These are phyloP conservation scores for Pseudocercospora eumusae DNA, from an alignment of 2,329 filamentous ascomycete genomes.

Conservation along the genomic window DNA sequence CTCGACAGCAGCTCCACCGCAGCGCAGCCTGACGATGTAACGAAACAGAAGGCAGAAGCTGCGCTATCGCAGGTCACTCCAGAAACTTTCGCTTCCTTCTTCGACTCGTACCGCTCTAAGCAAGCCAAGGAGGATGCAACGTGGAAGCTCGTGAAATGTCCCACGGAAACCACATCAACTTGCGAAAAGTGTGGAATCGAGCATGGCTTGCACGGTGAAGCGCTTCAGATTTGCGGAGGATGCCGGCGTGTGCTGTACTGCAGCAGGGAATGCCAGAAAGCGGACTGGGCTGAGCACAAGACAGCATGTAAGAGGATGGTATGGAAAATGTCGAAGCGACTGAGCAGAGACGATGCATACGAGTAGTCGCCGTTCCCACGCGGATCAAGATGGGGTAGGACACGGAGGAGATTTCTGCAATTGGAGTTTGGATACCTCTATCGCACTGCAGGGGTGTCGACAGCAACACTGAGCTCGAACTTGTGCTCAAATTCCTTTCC, in stretches of 20 bases:
- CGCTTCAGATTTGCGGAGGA: constrained; percentile 10
- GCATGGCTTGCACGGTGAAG: background rate
- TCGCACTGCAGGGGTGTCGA: background rate
- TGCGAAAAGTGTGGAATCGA: background rate
- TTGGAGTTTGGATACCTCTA: background rate
- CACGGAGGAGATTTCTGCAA: background rate
- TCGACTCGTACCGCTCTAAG: background rate
- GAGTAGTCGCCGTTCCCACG: background rate
- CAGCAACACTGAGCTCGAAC: background rate
- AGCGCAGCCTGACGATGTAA: background rate
- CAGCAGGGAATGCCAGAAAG: constrained; percentile 55
- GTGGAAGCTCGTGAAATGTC: background rate
- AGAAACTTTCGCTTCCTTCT: background rate
- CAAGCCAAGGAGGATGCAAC: background rate
- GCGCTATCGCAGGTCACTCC: background rate
- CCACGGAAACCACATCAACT: background rate
- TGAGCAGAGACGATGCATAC: background rate
- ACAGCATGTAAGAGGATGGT: constrained; percentile 25
- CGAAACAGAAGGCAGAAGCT: background rate
- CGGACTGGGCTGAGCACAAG: constrained; percentile 57
- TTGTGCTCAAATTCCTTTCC: background rate
- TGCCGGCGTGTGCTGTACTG: constrained; percentile 49
- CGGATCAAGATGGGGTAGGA: background rate
- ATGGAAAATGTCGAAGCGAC: background rate
- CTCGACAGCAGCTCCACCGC: background rate